Percentiles rank a stretch among this genome's conserved stretches.
phyloP scores from a whole-genome alignment of 352 stramenopile genomes.

The Lagenidium sp. region DNA sequence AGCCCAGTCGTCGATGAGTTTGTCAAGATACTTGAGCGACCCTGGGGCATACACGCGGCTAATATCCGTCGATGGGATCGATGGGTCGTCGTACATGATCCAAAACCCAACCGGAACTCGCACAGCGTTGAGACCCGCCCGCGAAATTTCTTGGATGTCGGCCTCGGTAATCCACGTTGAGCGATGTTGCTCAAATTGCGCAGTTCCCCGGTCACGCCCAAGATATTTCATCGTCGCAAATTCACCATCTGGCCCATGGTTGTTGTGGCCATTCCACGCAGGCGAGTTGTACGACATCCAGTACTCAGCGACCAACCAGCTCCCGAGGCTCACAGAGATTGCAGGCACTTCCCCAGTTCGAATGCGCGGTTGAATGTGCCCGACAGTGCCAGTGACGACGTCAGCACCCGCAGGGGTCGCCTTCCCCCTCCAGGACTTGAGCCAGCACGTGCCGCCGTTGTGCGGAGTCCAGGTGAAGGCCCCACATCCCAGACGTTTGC shows the following conservation, averaged over 20 bases:
- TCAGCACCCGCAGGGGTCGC: background rate
- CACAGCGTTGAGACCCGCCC: conserved; percentile 36
- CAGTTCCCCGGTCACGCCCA: conserved; percentile 2
- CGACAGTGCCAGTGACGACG: conserved; percentile 2
- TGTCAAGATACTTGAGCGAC: conserved; percentile 4
- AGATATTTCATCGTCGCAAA: conserved; percentile 5
- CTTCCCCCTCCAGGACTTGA: conserved; percentile 4
- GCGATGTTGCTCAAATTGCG: conserved; percentile 10
- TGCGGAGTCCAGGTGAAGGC: conserved; percentile 12
- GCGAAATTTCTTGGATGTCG: conserved; percentile 30
- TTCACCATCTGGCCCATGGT: conserved; percentile 6
- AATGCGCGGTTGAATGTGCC: conserved; percentile 16
- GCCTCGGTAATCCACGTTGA: conserved; percentile 15
- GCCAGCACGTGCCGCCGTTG: conserved; percentile 19
- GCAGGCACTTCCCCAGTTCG: conserved; percentile 7
- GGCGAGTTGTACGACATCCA: conserved; percentile 46
- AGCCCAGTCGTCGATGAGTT: conserved; percentile 8
- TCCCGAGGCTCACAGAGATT: conserved; percentile 52
- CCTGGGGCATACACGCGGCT: conserved; percentile 1
- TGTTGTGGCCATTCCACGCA: conserved; percentile 18
- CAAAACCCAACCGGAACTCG: conserved; percentile 52
- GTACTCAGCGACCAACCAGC: conserved; percentile 10
- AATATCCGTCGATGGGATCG: background rate
- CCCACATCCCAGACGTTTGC: conserved; percentile 1
- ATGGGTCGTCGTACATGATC: conserved; percentile 31